Evolutionary conservation across 345 rosid genomes (phyloP), one percentile per base, ranked within the genome.

Genomic region (Erodium maritimum): DNA sequence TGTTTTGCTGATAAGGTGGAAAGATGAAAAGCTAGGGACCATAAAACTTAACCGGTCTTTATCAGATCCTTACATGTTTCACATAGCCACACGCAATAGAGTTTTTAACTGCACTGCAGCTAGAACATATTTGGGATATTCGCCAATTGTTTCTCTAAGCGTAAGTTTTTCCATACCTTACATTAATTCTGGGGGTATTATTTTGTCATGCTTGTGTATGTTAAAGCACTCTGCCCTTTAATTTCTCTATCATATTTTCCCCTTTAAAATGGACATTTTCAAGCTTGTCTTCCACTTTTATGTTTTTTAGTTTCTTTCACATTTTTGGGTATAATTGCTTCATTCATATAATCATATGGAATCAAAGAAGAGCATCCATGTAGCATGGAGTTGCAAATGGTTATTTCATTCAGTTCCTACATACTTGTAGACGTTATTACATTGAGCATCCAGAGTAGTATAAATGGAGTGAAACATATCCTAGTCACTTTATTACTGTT

Each of bases 31-130:
- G 64, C 67, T 77, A 66, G 80, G 73, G 21, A 65, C 68, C 55
- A 61, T 25, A 59, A 73, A 57, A 56, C 66, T 69, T 59, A 76
- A 64, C 55, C 74, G 69, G 69, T 68, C 70, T 52, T 52, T 72
- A 53, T 74, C 87, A 65, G 74, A 83, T 57, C 69, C 59, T 56
- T 80, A 75, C 69, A 62, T 80, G 66, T 56, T 83, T 67, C 79
- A 76, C 60, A 42, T 84, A 70, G 88, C 93, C 74, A 77, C 87
- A 24, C 73, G 79, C 54, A 81, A 78, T 50, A 81, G 95, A 75
- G 84, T 93, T 67, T 86, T 88, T 67, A 82, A 83, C 69, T 81
- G 93, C 81, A 71, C 68, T 74, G 87, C 89, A 46, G 95, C 98
- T 56, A 71, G 60, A 65, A 83, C 77, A 70, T 78, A 79, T 73